phyloP scores from a whole-genome alignment of 352 stramenopile genomes.

The Paralagenidium karlingii region DNA sequence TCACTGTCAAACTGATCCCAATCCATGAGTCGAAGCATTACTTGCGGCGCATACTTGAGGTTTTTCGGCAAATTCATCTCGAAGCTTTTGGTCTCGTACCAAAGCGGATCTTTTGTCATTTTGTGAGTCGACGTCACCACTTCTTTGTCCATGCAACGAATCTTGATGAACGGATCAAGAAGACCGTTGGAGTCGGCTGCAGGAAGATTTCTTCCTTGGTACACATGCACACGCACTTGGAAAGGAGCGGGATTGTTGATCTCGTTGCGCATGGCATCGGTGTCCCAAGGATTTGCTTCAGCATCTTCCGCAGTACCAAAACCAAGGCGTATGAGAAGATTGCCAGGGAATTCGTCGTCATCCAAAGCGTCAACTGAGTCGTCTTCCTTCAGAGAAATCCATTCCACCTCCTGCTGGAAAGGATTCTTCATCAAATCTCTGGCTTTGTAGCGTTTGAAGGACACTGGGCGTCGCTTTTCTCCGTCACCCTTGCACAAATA shows the following conservation, averaged over 20 bases:
- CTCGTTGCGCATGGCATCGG: too few relatives aligned
- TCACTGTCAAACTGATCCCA: constrained; percentile 62
- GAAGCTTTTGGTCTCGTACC: constrained; percentile 82
- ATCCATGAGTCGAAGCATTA: constrained; percentile 74
- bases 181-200: constrained; percentile 76
- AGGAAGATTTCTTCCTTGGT: constrained; percentile 65
- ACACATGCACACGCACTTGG: constrained; percentile 75
- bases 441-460: constrained; percentile 66
- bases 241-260: constrained; percentile 74
- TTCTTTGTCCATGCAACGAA: constrained; percentile 69
- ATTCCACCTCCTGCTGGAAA: constrained; percentile 45
- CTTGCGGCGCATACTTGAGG: constrained; percentile 60
- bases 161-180: constrained; percentile 70
- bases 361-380: constrained; percentile 60
- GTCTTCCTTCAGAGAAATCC: constrained; percentile 77
- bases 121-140: constrained; percentile 62
- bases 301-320: constrained; percentile 68
- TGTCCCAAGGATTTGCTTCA: constrained; percentile 35
- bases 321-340: constrained; percentile 60
- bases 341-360: constrained; percentile 72
- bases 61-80: constrained; percentile 74
- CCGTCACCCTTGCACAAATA: constrained; percentile 69
- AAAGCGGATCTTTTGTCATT: constrained; percentile 74
- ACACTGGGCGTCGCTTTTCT: constrained; percentile 46
- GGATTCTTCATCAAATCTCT: constrained; percentile 51